Percentiles rank a stretch among this genome's conserved stretches.
phyloP scores from a whole-genome alignment of 2,329 filamentous ascomycete species.

The Fusarium luffae region DNA sequence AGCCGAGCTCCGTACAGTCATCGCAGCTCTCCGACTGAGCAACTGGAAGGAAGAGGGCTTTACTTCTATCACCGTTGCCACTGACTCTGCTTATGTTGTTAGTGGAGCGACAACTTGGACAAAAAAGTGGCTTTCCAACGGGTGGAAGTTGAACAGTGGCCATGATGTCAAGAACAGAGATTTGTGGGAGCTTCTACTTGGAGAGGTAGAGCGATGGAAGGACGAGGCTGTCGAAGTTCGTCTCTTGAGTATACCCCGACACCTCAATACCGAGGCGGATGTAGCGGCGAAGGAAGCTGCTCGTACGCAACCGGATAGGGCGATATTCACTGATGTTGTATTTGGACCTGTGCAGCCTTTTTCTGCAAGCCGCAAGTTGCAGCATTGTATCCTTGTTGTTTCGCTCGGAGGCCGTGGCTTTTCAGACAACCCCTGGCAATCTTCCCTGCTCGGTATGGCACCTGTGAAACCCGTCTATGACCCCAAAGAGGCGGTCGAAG shows the following conservation, averaged over 20 bases:
- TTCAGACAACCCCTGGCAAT: no score
- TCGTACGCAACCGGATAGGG: no score
- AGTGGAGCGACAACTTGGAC: background rate
- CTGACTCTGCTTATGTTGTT: background rate
- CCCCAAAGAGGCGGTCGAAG: no score
- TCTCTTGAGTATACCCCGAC: background rate
- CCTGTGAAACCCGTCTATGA: no score
- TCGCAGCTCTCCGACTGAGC: background rate
- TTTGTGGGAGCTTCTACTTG: background rate
- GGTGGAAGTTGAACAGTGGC: background rate
- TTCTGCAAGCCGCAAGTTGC: no score
- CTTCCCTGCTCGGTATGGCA: no score
- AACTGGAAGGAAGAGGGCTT: background rate
- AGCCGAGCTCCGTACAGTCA: background rate
- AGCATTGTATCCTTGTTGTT: no score
- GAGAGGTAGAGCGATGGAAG: background rate
- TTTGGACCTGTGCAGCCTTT: no score
- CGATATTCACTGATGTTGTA: background rate
- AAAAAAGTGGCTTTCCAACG: background rate
- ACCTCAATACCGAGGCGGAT: no score
- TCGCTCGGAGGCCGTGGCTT: no score
- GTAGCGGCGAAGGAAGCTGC: background rate
- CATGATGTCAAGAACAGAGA: background rate
- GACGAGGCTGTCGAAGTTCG: fast-evolving
- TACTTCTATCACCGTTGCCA: background rate